A percentile compares a stretch with the other conserved stretches of the same genome.
Conservation (phyloP, 2,329 filamentous ascomycete species). For the Fusarium buxicola region DNA sequence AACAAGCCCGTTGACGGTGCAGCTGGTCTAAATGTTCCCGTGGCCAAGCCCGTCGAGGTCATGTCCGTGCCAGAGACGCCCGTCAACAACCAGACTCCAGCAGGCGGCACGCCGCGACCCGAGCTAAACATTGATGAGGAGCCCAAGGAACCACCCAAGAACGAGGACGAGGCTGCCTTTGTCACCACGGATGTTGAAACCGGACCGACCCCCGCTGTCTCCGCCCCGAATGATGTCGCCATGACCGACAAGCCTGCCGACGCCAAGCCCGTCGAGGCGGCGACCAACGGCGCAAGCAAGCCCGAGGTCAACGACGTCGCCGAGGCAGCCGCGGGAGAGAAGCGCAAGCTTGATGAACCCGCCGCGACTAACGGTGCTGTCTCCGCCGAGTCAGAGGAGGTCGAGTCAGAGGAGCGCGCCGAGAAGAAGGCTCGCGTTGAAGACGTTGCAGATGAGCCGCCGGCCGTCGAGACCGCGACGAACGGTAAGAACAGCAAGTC, state of each 20-base stretch:
- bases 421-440: constrained; percentile 58
- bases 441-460: constrained; percentile 43
- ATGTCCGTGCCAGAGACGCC: constrained; percentile 53
- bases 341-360: constrained; percentile 56
- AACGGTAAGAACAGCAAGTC: constrained; percentile 46
- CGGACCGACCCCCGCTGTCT: constrained; percentile 34
- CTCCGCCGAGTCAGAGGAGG: constrained; percentile 31
- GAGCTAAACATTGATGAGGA: constrained; percentile 51
- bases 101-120: constrained; percentile 51
- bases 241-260: constrained; percentile 29
- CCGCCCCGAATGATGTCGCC: constrained; percentile 36
- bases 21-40: constrained; percentile 28
- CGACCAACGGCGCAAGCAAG: constrained; percentile 38
- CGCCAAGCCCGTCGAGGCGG: constrained; percentile 21
- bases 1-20: constrained; percentile 29
- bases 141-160: constrained; percentile 42
- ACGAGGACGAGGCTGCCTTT: constrained; percentile 41
- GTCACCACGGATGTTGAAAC: constrained; percentile 44
- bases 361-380: constrained; percentile 35
- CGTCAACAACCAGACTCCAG: constrained; percentile 50
- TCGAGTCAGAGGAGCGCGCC: constrained; percentile 46
- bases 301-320: constrained; percentile 28
- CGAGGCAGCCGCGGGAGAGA: constrained; percentile 45
- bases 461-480: constrained; percentile 33
- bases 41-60: constrained; percentile 52